Evolutionary conservation across 2,329 filamentous ascomycete species (phyloP).

Genomic region (Curvularia sp.): DNA sequence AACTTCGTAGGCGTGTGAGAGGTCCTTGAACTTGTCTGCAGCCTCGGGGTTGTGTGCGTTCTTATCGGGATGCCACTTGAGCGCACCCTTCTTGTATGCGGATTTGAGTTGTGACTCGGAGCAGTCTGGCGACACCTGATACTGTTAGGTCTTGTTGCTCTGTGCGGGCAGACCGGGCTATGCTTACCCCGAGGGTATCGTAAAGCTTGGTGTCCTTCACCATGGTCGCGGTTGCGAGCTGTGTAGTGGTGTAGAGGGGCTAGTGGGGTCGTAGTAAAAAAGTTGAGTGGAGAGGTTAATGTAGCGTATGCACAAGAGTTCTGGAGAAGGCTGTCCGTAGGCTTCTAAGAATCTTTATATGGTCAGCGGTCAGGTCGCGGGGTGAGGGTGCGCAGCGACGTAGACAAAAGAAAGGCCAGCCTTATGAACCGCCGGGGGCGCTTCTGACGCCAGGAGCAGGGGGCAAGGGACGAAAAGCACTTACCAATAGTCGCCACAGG

Average conservation of each 20-base stretch:
- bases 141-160: constrained; percentile 23
- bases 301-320: constrained; percentile 15
- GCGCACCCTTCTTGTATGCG: constrained; percentile 81
- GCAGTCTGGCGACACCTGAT: constrained; percentile 76
- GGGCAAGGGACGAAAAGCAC: constrained; percentile 19
- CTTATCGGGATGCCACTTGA: constrained; percentile 93
- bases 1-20: constrained; percentile 94
- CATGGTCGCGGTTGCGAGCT: constrained; percentile 61
- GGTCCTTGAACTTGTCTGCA: constrained; percentile 97
- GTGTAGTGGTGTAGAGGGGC: constrained; percentile 25
- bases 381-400: constrained; percentile 22
- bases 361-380: constrained; percentile 27
- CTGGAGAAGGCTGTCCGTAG: constrained; percentile 13
- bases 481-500: constrained; percentile 28
- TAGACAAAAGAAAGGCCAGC: constrained; percentile 21
- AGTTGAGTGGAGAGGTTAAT: constrained; percentile 25
- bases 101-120: constrained; percentile 90
- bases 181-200: constrained; percentile 74
- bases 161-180: constrained; percentile 35
- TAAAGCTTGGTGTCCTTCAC: constrained; percentile 82
- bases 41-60: constrained; percentile 92
- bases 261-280: constrained; percentile 37
- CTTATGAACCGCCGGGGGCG: constrained; percentile 21
- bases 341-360: constrained; percentile 10
- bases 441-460: constrained; percentile 11